Conservation (phyloP, 2,329 filamentous ascomycete genomes). For the Arthroderma sp. region DNA sequence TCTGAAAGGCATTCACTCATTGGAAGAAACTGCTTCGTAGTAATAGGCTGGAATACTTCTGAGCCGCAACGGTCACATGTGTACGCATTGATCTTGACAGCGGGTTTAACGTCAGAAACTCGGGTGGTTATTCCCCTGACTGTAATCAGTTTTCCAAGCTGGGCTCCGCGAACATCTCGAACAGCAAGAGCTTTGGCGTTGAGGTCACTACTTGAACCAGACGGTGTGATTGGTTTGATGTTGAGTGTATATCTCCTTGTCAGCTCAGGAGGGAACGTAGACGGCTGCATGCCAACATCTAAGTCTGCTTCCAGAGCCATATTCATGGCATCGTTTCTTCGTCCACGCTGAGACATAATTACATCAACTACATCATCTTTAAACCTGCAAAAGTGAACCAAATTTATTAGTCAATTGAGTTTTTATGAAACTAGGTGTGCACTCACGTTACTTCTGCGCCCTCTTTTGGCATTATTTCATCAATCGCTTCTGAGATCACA, state of each 20-base stretch:
- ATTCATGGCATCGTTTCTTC: constrained; percentile 66
- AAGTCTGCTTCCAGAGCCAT: constrained; percentile 53
- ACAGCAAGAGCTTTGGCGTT: constrained; percentile 65
- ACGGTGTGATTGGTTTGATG: constrained; percentile 80
- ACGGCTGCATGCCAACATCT: constrained; percentile 54
- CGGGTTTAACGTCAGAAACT: constrained; percentile 94
- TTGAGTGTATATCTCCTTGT: constrained; percentile 90
- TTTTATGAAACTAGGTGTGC: background rate
- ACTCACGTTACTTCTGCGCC: constrained; percentile 63
- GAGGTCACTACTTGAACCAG: constrained; percentile 50
- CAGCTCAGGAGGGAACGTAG: constrained; percentile 81
- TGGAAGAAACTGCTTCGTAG: constrained; percentile 79
- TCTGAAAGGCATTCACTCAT: constrained; percentile 74
- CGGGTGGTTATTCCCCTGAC: constrained; percentile 87
- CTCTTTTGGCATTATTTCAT: constrained; percentile 70
- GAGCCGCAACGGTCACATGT: constrained; percentile 92
- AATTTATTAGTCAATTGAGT: background rate
- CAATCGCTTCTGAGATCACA: constrained; percentile 74
- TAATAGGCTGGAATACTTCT: constrained; percentile 95
- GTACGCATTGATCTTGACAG: constrained; percentile 96
- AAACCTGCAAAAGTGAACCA: constrained; percentile 48
- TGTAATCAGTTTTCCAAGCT: constrained; percentile 86
- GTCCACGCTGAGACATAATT: constrained; percentile 81
- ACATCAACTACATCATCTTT: constrained; percentile 97
- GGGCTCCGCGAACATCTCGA: constrained; percentile 80